Evolutionary conservation across 2,329 filamentous ascomycete genomes (phyloP), one percentile per base, ranked within the genome.

Genomic region (Aspergillus sp.): DNA sequence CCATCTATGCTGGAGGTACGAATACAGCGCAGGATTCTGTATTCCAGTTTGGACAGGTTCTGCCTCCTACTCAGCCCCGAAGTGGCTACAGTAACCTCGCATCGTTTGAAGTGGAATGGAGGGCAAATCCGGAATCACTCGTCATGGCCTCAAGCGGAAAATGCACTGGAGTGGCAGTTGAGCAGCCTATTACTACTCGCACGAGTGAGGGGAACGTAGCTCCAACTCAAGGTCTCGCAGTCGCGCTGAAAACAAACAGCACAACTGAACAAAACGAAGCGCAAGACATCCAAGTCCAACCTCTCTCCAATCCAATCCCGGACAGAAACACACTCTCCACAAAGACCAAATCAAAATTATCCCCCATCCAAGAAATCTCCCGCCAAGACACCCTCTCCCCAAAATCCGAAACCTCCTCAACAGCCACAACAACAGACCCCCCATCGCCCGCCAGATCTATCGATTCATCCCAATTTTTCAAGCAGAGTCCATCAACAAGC

Each of bases 401-500:
- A 37, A 19, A 10, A 17, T n/a, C 33, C n/a, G n/a, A n/a, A 17
- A 10, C n/a, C 33, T 15, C n/a, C 33, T 37, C 33, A 7, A 37
- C 25, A 30, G 10, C 10, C 25, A 15, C 17, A 15, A 37, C 33
- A 37, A 19, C n/a, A 4, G 33, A 37, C 7, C 33, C 33, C n/a
- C 7, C 33, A 37, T 37, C 13, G 1, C 17, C 33, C 5, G n/a
- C 33, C 6, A 37, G 17, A n/a, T 19, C 33, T 5, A 15, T 37
- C n/a, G 33, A 37, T n/a, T 37, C 33, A 3, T 2, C 3, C n/a
- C 33, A n/a, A n/a, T 7, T 19, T 3, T 37, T 37, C 25, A 49
- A 25, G 6, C 46, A 53, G 19, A 15, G 49, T 7, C 48, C 50
- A 32, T 49, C 49, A 45, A 6, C 32, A 35, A 7, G 17, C 27